Conservation (phyloP, 1,284 basidiomycete genomes). For the Ganoderma resinaceum region DNA sequence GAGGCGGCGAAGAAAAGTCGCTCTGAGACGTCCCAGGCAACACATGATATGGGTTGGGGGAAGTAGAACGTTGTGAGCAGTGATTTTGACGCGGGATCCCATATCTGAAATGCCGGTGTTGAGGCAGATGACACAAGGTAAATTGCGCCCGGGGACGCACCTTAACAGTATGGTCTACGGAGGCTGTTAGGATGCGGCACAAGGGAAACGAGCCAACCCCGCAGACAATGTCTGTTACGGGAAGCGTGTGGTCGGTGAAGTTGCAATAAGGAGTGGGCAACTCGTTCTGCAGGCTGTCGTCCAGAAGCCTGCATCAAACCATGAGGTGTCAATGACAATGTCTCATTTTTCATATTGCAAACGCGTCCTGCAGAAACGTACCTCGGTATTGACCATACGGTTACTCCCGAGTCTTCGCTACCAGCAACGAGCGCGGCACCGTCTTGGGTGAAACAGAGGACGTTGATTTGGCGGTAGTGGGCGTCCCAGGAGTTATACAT, state of each 20-base stretch:
- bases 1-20: conserved; percentile 89
- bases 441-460: conserved; percentile 85
- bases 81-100: conserved; percentile 81
- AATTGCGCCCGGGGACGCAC: conserved; percentile 46
- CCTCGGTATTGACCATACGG: conserved; percentile 91
- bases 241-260: conserved; percentile 91
- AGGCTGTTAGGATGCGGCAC: conserved; percentile 82
- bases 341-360: neutral
- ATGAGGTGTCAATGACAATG: neutral
- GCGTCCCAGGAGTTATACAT: conserved; percentile 93
- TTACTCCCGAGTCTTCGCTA: conserved; percentile 88
- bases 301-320: conserved; percentile 60
- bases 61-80: conserved; percentile 90
- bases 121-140: conserved; percentile 11
- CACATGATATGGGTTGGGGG: conserved; percentile 70
- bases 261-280: conserved; percentile 80
- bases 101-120: conserved; percentile 57
- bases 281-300: conserved; percentile 73
- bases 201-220: conserved; percentile 83
- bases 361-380: conserved; percentile 44
- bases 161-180: conserved; percentile 93
- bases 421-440: conserved; percentile 84
- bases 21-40: conserved; percentile 87
- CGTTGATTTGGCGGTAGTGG: conserved; percentile 90
- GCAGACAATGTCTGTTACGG: conserved; percentile 83